phyloP scores from a whole-genome alignment of 2,329 filamentous ascomycete species.

The Fusarium kyushuense region DNA sequence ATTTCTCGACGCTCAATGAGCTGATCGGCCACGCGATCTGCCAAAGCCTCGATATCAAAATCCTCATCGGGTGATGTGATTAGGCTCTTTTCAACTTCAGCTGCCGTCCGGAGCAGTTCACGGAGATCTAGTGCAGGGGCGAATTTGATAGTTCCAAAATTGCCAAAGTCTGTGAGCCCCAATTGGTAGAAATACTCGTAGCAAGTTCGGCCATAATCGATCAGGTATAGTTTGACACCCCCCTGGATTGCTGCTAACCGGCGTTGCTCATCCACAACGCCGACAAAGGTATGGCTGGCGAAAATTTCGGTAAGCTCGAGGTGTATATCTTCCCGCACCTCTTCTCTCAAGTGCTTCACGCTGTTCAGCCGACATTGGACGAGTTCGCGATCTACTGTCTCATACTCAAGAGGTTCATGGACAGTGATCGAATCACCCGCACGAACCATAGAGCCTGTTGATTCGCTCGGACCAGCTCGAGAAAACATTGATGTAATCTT shows the following conservation, averaged over 20 bases:
- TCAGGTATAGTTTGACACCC: slow-evolving; percentile 89
- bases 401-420: slow-evolving; percentile 74
- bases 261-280: slow-evolving; percentile 86
- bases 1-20: slow-evolving; percentile 84
- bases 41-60: slow-evolving; percentile 75
- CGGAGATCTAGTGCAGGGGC: slow-evolving; percentile 78
- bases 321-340: slow-evolving; percentile 85
- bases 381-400: slow-evolving; percentile 75
- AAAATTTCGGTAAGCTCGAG: slow-evolving; percentile 88
- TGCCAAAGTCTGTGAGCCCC: slow-evolving; percentile 93
- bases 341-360: slow-evolving; percentile 83
- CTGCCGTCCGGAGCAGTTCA: slow-evolving; percentile 79
- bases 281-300: slow-evolving; percentile 90
- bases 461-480: slow-evolving; percentile 60
- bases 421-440: slow-evolving; percentile 53
- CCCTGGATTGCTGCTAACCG: slow-evolving; percentile 93
- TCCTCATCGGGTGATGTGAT: slow-evolving; percentile 60
- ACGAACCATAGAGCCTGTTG: slow-evolving; percentile 29
- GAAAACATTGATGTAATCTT: slow-evolving; percentile 97
- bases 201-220: slow-evolving; percentile 90
- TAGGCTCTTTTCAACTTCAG: slow-evolving; percentile 72
- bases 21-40: slow-evolving; percentile 73
- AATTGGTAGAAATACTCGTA: slow-evolving; percentile 97
- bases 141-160: slow-evolving; percentile 88
- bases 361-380: slow-evolving; percentile 82